A percentile compares a stretch with the other conserved stretches of the same genome.
These are phyloP conservation scores for Haberlea rhodopensis DNA, from an alignment of 257 asterid species.

Conservation along the genomic window DNA sequence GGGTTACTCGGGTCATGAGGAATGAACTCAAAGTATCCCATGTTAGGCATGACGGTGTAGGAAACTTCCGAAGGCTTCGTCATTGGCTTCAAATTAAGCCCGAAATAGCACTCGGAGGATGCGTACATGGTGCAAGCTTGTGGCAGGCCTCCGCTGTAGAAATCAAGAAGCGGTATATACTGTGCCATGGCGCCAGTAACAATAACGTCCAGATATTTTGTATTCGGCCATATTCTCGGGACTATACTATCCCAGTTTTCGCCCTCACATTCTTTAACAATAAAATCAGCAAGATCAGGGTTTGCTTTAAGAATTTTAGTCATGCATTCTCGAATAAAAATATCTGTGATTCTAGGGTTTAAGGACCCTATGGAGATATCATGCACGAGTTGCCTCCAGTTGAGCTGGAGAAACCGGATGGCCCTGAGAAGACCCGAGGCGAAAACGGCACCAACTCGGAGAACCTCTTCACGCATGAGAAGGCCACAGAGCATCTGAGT, in stretches of 20 bases:
- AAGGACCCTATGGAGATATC: conserved; percentile 34
- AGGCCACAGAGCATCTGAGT: conserved; percentile 48
- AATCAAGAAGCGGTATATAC: conserved; percentile 38
- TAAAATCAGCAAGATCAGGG: conserved; percentile 29
- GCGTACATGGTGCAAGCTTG: conserved; percentile 45
- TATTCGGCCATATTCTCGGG: conserved; percentile 34
- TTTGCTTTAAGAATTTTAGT: conserved; percentile 32
- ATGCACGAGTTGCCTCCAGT: conserved; percentile 35
- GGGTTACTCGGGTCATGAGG: conserved; percentile 28
- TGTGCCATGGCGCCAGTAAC: conserved; percentile 41
- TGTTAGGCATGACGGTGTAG: conserved; percentile 38
- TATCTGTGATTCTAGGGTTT: conserved; percentile 32
- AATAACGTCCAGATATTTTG: conserved; percentile 33
- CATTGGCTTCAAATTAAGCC: conserved; percentile 40
- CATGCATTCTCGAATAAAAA: conserved; percentile 27
- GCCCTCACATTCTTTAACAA: conserved; percentile 23
- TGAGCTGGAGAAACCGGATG: conserved; percentile 33
- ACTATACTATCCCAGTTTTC: conserved; percentile 31
- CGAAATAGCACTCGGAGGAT: conserved; percentile 47
- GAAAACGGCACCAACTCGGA: conserved; percentile 45
- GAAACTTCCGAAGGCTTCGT: conserved; percentile 22
- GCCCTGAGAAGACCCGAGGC: conserved; percentile 49
- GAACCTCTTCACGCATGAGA: conserved; percentile 34
- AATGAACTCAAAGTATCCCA: conserved; percentile 43
- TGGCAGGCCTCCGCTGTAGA: conserved; percentile 41